phyloP scores from a whole-genome alignment of 1,284 basidiomycete genomes.

The Veloboletus limbatus region DNA sequence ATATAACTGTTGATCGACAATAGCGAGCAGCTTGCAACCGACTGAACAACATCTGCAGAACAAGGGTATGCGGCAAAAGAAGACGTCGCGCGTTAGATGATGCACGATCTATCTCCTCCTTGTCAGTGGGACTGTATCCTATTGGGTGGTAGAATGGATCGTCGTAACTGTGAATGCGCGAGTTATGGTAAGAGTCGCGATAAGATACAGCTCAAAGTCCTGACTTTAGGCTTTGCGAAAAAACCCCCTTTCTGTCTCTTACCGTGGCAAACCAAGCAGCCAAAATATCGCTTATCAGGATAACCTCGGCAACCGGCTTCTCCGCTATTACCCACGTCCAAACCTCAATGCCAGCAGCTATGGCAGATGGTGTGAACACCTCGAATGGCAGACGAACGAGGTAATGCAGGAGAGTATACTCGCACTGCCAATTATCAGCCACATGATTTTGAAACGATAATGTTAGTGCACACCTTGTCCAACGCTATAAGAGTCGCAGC shows the following conservation, averaged over 20 bases:
- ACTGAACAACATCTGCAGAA: constrained; percentile 90
- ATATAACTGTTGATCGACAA: constrained; percentile 80
- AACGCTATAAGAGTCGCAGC: constrained; percentile 77
- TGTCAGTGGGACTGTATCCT: constrained; percentile 90
- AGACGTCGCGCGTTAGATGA: constrained; percentile 70
- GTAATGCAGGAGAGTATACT: constrained; percentile 85
- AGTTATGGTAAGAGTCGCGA: constrained; percentile 6
- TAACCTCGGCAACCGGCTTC: constrained; percentile 70
- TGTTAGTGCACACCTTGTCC: constrained; percentile 49
- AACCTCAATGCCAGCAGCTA: constrained; percentile 86
- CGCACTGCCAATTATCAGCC: constrained; percentile 50
- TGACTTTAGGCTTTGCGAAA: constrained; percentile 78
- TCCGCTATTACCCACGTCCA: constrained; percentile 98
- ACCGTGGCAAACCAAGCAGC: constrained; percentile 87
- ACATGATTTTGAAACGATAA: background rate
- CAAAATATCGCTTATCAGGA: constrained; percentile 82
- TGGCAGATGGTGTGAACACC: constrained; percentile 83
- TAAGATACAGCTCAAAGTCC: constrained; percentile 28
- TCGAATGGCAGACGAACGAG: constrained; percentile 89
- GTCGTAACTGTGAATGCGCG: constrained; percentile 53
- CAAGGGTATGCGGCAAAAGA: constrained; percentile 79
- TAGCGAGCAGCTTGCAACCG: constrained; percentile 93
- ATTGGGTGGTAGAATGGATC: constrained; percentile 89
- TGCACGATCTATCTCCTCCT: constrained; percentile 76
- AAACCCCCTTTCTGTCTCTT: constrained; percentile 75